Conservation (phyloP, 805 yeast genomes). For the Metschnikowia corniflorae region DNA sequence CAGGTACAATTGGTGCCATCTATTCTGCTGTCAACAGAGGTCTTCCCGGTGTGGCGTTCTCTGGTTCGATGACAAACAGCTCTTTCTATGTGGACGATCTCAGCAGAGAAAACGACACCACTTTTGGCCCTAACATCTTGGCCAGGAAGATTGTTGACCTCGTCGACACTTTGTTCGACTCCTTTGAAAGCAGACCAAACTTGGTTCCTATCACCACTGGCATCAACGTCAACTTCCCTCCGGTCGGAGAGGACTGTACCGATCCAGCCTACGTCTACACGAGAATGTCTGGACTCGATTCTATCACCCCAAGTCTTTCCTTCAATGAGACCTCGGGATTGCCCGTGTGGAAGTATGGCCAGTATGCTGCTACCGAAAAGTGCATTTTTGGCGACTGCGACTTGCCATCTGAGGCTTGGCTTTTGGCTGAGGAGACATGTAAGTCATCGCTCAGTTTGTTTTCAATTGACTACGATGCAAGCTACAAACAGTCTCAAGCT, state of each 20-base stretch:
- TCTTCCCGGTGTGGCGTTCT: conserved; percentile 25
- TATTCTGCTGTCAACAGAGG: conserved; percentile 26
- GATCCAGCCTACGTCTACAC: conserved; percentile 43
- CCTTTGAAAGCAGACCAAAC: conserved; percentile 14
- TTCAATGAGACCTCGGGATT: conserved; percentile 40
- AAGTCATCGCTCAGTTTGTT: conserved; percentile 44
- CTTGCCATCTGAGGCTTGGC: conserved; percentile 23
- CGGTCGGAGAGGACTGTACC: conserved; percentile 29
- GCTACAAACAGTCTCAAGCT: conserved; percentile 15
- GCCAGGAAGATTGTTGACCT: conserved; percentile 25
- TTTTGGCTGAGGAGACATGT: conserved; percentile 31
- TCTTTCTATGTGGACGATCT: conserved; percentile 25
- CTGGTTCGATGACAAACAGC: conserved; percentile 25
- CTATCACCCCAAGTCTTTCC: conserved; percentile 27
- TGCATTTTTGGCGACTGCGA: conserved; percentile 25
- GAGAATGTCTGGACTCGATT: conserved; percentile 43
- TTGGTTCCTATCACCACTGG: conserved; percentile 23
- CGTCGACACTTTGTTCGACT: conserved; percentile 18
- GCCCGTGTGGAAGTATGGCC: conserved; percentile 15
- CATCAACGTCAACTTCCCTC: conserved; percentile 26
- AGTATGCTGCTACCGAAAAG: conserved; percentile 37
- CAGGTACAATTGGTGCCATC: conserved; percentile 27
- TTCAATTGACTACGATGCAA: conserved; percentile 46
- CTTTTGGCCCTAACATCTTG: conserved; percentile 25
- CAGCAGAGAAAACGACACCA: conserved; percentile 16